These are phyloP conservation scores for Scedosporium dehoogii DNA, from an alignment of 2,329 filamentous ascomycete genomes.

Conservation along the genomic window DNA sequence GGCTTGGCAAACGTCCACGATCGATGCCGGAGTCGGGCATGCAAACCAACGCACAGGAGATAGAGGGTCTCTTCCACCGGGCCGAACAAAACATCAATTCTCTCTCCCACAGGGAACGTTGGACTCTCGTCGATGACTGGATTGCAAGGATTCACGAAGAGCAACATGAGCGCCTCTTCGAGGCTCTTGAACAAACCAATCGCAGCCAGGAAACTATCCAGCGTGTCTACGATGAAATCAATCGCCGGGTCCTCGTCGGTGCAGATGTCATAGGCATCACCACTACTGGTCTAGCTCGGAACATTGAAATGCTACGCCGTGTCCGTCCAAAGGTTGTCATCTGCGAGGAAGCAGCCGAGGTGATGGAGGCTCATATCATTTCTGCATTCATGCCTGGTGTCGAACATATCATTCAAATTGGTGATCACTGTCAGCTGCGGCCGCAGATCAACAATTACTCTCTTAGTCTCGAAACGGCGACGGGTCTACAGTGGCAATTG, in stretches of 20 bases:
- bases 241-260: slow-evolving; percentile 31
- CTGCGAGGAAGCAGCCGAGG: slow-evolving; percentile 65
- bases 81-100: not conserved
- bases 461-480: slow-evolving; percentile 42
- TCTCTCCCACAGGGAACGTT: not conserved
- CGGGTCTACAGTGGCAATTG: slow-evolving; percentile 32
- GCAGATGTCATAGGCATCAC: slow-evolving; percentile 61
- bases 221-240: slow-evolving; percentile 31
- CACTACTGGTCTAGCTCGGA: slow-evolving; percentile 59
- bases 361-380: slow-evolving; percentile 49
- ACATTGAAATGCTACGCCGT: slow-evolving; percentile 39
- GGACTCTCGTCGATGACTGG: not conserved
- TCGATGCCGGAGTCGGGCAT: not conserved
- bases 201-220: slow-evolving; percentile 27
- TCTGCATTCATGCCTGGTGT: slow-evolving; percentile 44
- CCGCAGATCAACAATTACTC: slow-evolving; percentile 55
- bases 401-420: slow-evolving; percentile 59
- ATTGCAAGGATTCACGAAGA: slow-evolving; percentile 35
- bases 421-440: slow-evolving; percentile 63
- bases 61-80: not conserved
- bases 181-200: slow-evolving; percentile 30
- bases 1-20: not conserved
- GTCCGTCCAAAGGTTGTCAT: slow-evolving; percentile 50
- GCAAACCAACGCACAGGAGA: not conserved
- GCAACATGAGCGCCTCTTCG: slow-evolving; percentile 28